Percentiles rank a stretch among this genome's conserved stretches.
phyloP scores from a whole-genome alignment of 176 grass and related monocot species.

The Hordeum marinum region DNA sequence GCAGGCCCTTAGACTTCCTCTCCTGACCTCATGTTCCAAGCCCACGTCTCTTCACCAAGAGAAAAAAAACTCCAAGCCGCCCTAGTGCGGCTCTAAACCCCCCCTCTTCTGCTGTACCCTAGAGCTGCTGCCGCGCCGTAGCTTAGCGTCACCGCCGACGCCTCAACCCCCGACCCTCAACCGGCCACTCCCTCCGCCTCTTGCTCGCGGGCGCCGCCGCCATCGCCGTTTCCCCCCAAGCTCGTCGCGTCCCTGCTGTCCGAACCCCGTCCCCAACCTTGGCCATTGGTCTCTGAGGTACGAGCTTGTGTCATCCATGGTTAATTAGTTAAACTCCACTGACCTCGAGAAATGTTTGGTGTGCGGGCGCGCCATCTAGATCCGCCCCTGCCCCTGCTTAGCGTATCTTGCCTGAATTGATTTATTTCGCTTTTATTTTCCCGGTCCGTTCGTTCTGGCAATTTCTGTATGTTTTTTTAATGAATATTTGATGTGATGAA shows the following conservation, averaged over 20 bases:
- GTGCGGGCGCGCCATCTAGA: not conserved
- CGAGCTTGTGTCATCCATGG: not conserved
- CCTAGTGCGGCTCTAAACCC: not conserved
- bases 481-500: not conserved
- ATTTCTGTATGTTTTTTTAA: not conserved
- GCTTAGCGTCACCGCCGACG: not conserved
- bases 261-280: not conserved
- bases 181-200: not conserved
- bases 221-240: not conserved
- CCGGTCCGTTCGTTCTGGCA: not conserved
- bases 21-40: not conserved
- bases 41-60: not conserved
- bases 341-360: not conserved
- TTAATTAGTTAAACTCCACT: not conserved
- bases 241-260: not conserved
- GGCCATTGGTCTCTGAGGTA: not conserved
- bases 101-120: not conserved
- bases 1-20: not conserved
- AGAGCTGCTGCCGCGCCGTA: not conserved
- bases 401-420: not conserved
- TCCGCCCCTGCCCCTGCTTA: not conserved
- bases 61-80: not conserved
- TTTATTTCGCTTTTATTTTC: not conserved
- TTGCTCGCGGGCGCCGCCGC: not conserved
- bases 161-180: not conserved